These are phyloP conservation scores for Eremochloa ophiuroides DNA, from an alignment of 176 grass and related monocot species.

Conservation along the genomic window DNA sequence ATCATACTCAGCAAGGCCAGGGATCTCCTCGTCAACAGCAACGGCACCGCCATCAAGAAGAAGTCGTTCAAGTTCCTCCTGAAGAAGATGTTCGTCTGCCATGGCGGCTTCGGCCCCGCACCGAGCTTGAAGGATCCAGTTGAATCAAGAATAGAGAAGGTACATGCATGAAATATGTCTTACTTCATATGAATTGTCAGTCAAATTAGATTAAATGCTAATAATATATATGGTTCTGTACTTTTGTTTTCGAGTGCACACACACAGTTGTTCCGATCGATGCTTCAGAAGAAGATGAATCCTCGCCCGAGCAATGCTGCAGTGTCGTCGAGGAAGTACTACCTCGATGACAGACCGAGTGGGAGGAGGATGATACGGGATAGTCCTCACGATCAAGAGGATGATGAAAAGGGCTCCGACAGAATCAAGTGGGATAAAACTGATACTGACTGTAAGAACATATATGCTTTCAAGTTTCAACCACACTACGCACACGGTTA, in stretches of 20 bases:
- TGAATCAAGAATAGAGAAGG: constrained; percentile 91
- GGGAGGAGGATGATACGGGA: constrained; percentile 31
- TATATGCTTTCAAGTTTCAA: not conserved
- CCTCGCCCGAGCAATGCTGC: constrained; percentile 46
- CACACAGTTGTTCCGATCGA: constrained; percentile 61
- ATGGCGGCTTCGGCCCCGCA: constrained; percentile 51
- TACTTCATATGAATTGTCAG: not conserved
- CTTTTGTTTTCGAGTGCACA: not conserved
- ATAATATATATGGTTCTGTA: not conserved
- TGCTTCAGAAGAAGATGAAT: constrained; percentile 73
- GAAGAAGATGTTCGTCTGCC: constrained; percentile 88
- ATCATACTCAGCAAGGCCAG: constrained; percentile 88
- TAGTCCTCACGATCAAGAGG: constrained; percentile 13
- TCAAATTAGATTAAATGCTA: not conserved
- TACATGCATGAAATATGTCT: not conserved
- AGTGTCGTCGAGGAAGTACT: constrained; percentile 61
- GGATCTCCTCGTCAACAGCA: constrained; percentile 66
- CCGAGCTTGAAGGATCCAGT: constrained; percentile 66
- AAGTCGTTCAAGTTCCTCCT: constrained; percentile 88
- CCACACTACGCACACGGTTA: not conserved
- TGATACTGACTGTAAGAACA: constrained; percentile 85
- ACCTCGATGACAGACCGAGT: constrained; percentile 48
- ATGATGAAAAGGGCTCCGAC: constrained; percentile 39
- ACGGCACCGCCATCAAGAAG: constrained; percentile 52
- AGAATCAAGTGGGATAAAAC: constrained; percentile 89